Evolutionary conservation across 495 filamentous ascomycete species (phyloP).

Genomic region (Entonaema liquescens): DNA sequence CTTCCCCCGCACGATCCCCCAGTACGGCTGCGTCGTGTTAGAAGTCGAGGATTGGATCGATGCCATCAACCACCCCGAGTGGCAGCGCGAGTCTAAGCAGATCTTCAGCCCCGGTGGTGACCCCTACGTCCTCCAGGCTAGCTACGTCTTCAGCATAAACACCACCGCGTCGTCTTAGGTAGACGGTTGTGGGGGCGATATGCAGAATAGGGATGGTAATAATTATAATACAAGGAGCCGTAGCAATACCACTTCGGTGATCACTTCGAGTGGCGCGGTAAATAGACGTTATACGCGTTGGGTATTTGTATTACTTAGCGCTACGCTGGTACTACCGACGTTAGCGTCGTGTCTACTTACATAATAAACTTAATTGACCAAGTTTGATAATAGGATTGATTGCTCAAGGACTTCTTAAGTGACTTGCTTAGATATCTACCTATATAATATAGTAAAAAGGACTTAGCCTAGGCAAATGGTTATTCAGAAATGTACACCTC

Average conservation of each 20-base stretch:
- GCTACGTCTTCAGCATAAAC: constrained; percentile 67
- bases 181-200: constrained; percentile 1
- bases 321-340: neutral
- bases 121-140: constrained; percentile 71
- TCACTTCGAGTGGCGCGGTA: constrained; percentile 9
- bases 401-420: neutral
- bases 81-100: constrained; percentile 70
- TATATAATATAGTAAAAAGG: too few relatives aligned
- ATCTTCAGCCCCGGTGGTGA: constrained; percentile 69
- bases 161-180: constrained; percentile 42
- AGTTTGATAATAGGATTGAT: neutral
- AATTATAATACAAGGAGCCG: neutral
- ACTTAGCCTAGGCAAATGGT: neutral
- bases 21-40: constrained; percentile 79
- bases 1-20: constrained; percentile 60
- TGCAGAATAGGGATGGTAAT: constrained; percentile 4
- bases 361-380: constrained; percentile 23
- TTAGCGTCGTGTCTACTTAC: constrained; percentile 10
- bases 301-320: constrained; percentile 18
- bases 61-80: constrained; percentile 80
- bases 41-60: constrained; percentile 80
- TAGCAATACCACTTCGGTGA: neutral
- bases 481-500: neutral
- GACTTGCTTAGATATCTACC: neutral
- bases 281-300: neutral